These are phyloP conservation scores for Amauroascus verrucosus DNA, from an alignment of 2,329 filamentous ascomycete species.

Conservation along the genomic window DNA sequence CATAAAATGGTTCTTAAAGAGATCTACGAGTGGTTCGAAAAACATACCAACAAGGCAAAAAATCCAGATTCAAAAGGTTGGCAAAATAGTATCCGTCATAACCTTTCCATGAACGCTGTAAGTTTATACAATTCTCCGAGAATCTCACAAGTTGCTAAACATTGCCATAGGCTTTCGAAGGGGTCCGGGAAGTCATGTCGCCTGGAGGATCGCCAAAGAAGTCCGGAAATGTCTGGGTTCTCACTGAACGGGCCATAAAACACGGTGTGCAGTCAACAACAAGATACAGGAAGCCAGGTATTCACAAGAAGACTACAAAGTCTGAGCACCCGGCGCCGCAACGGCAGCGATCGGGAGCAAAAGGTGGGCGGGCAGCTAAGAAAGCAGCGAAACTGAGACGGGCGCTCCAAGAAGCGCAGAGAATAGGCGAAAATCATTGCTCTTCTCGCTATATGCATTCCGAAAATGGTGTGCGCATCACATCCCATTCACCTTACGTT, in stretches of 20 bases:
- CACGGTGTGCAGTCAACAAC: slow-evolving; percentile 80
- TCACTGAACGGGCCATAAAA: slow-evolving; percentile 58
- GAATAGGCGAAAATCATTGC: slow-evolving; percentile 7
- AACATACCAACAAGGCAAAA: slow-evolving; percentile 66
- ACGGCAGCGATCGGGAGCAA: slow-evolving; percentile 34
- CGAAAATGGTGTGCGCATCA: slow-evolving; percentile 2
- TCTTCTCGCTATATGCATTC: background rate
- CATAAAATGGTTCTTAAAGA: slow-evolving; percentile 70
- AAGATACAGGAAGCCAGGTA: slow-evolving; percentile 51
- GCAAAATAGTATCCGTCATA: slow-evolving; percentile 94
- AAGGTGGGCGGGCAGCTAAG: slow-evolving; percentile 33
- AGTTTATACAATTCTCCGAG: slow-evolving; percentile 26
- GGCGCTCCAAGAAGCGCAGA: slow-evolving; percentile 12
- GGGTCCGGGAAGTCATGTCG: slow-evolving; percentile 22
- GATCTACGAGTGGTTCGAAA: slow-evolving; percentile 81
- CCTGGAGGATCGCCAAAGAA: slow-evolving; percentile 48
- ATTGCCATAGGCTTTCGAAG: slow-evolving; percentile 27
- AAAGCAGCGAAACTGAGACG: slow-evolving; percentile 26
- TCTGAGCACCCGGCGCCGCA: slow-evolving; percentile 32
- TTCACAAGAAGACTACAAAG: slow-evolving; percentile 31
- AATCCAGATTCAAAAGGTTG: slow-evolving; percentile 58
- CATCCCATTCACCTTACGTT: slow-evolving; percentile 6
- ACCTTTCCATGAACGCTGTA: slow-evolving; percentile 91
- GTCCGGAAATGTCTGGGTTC: slow-evolving; percentile 64
- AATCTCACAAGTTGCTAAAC: slow-evolving; percentile 16